Base-by-base conservation (phyloP, 2,329 filamentous ascomycete species). In the Dendryphion nanum region DNA sequence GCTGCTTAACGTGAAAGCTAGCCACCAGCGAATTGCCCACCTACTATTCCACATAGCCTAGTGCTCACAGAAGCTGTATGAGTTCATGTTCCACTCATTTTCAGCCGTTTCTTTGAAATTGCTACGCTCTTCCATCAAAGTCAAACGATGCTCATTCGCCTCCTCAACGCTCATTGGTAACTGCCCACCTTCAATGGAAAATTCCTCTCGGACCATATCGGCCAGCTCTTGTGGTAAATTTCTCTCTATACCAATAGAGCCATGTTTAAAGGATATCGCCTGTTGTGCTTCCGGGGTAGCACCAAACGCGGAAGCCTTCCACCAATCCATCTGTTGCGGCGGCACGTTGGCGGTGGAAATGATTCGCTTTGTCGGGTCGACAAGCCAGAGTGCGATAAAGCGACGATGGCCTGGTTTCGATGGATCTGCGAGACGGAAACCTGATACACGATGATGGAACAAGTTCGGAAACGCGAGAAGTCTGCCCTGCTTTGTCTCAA, bases 361-460 rank as follows among this genome's bases (percentile, higher is more conserved):
- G 33, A 83, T 68, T 5, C 70, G 69, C 4, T 63, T 50, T 19
- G 71, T 51, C 0, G 79, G 79, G 46, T 83, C 79, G 2, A 83
- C 73, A 2, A 84, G 68, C 53, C 75, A 83, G 26, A 83, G 64
- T 0, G 74, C 75, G 0, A 83, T 60, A 38, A 82, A 74, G 46
- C 76, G 74, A 12, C 75, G 65, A 50, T 82, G 74, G 2, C 79
- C 79, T 0, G 75, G 70, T 39, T 70, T 72, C 0, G 70, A 72
- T 0, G 51, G 51, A 44, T 84, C 75, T 18, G 53, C 51, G 7
- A 81, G 67, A 12, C 61, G 44, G 59, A 82, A 79, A 2, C 73
- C 33, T 1, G 47, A 50, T 8, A 59, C 51, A 18, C 48, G 39
- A 18, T 59, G 53, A 30, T 57, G 54, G 28, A 57, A 55, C 6